Base-by-base conservation (phyloP, 2,329 filamentous ascomycete genomes). In the Didymellaceae sp. region DNA sequence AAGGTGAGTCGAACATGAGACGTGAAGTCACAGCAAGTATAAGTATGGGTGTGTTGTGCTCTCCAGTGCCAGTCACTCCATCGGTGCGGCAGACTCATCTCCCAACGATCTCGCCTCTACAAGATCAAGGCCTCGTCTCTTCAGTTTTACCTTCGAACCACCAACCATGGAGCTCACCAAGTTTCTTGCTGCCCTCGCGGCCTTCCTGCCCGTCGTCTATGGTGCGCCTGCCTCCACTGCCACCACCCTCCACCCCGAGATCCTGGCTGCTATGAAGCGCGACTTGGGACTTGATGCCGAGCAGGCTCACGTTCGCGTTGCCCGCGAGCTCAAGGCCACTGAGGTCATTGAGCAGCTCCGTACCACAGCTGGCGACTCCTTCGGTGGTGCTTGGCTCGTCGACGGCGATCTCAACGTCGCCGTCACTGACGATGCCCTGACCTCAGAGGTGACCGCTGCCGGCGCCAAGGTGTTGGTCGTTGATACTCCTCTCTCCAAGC, bases 241-340 rank as follows among this genome's bases (percentile, higher is more conserved):
- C 32, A 67, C 51, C 57, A 67, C 28, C 54, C 71, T 76, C n/a
- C 73, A 75, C 65, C 74, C 74, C 43, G 58, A 73, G 62, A 72
- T 75, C 56, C 64, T 76, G 41, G 72, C 68, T 54, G 74, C 74
- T 60, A 76, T 76, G 74, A 75, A 76, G 72, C 74, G 74, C 56
- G 74, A 76, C 64, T 58, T 76, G 42, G 74, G 74, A 11, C 68
- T 76, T 16, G 66, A 75, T 44, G 65, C 73, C 40, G 66, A 68
- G 56, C 66, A 73, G 59, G 74, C 73, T 21, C 69, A 65, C 51
- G 67, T 67, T 55, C 73, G 72, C 62, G 73, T 76, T 45, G 66
- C 70, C 53, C 67, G 71, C 11, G 74, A 76, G 58, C 55, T 72
- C 55, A 54, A 57, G 54, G 71, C 73, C 55, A 57, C 61, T 54